These are phyloP conservation scores for Suhomyces sp. DNA, from an alignment of 805 yeast species.

Conservation along the genomic window DNA sequence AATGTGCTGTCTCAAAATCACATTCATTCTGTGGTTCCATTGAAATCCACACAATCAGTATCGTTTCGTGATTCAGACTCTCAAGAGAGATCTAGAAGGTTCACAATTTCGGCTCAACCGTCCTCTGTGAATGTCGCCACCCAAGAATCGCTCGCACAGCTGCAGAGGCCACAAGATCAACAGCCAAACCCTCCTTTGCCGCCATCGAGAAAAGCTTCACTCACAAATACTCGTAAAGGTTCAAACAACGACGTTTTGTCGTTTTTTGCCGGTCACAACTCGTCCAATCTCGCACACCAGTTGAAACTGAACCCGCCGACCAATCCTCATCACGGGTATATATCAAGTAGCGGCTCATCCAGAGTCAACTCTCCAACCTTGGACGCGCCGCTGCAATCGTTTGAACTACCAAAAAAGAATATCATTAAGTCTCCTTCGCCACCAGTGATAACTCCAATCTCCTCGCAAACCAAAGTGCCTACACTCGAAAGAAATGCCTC, in stretches of 20 bases:
- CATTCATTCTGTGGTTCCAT: constrained; percentile 5
- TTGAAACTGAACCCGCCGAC: constrained; percentile 4
- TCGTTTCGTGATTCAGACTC: constrained; percentile 36
- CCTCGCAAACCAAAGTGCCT: neutral
- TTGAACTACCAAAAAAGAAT: constrained; percentile 6
- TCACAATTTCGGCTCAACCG: constrained; percentile 45
- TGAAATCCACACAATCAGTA: constrained; percentile 18
- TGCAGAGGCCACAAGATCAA: neutral
- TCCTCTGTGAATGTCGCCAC: constrained; percentile 27
- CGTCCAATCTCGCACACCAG: constrained; percentile 6
- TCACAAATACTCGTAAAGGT: constrained; percentile 6
- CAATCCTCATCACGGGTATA: constrained; percentile 5
- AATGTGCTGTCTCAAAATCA: neutral
- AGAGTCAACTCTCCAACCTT: constrained; percentile 20
- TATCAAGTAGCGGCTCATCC: constrained; percentile 12
- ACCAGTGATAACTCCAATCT: neutral
- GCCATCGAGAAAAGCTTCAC: constrained; percentile 12
- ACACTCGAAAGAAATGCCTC: constrained; percentile 5
- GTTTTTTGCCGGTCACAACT: constrained; percentile 6
- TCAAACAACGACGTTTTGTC: constrained; percentile 10
- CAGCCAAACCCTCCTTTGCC: constrained; percentile 5
- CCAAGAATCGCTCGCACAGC: constrained; percentile 3
- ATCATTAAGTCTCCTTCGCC: constrained; percentile 6
- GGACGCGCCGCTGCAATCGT: constrained; percentile 6
- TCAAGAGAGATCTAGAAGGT: constrained; percentile 37